These are phyloP conservation scores for Carex myosuroides DNA, from an alignment of 176 grass and related monocot genomes.

Conservation along the genomic window DNA sequence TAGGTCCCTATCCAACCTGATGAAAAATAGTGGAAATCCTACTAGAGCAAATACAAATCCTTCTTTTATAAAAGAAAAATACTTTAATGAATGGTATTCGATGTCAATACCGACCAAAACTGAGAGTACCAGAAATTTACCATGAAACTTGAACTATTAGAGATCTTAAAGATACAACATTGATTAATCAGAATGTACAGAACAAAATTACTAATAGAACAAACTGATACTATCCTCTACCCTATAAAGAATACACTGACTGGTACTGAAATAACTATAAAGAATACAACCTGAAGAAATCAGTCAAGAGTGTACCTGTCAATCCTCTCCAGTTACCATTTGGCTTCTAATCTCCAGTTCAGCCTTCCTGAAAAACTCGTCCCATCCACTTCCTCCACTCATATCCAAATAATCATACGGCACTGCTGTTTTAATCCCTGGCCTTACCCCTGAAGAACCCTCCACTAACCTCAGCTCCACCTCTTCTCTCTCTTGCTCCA, in stretches of 20 bases:
- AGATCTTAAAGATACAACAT: not conserved
- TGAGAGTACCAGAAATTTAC: not conserved
- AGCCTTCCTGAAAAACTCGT: constrained; percentile 77
- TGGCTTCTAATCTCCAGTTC: constrained; percentile 64
- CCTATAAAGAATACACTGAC: not conserved
- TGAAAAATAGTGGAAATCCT: not conserved
- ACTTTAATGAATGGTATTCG: not conserved
- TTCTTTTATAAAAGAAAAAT: not conserved
- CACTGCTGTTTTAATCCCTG: constrained; percentile 82
- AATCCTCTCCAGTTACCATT: constrained; percentile 10
- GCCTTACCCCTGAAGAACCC: constrained; percentile 60
- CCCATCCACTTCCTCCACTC: constrained; percentile 83
- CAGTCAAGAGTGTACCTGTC: not conserved
- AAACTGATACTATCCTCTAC: not conserved
- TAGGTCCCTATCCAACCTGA: no score
- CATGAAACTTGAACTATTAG: not conserved
- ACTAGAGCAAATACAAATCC: not conserved
- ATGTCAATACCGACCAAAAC: not conserved
- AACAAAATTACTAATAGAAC: not conserved
- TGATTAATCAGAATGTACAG: not conserved
- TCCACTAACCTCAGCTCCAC: constrained; percentile 64
- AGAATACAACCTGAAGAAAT: not conserved
- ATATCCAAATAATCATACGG: constrained; percentile 91
- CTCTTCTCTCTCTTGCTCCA: constrained; percentile 33
- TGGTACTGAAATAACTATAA: not conserved